phyloP scores from a whole-genome alignment of 768 basidiomycete genomes.

The Chalciporus piperatus region DNA sequence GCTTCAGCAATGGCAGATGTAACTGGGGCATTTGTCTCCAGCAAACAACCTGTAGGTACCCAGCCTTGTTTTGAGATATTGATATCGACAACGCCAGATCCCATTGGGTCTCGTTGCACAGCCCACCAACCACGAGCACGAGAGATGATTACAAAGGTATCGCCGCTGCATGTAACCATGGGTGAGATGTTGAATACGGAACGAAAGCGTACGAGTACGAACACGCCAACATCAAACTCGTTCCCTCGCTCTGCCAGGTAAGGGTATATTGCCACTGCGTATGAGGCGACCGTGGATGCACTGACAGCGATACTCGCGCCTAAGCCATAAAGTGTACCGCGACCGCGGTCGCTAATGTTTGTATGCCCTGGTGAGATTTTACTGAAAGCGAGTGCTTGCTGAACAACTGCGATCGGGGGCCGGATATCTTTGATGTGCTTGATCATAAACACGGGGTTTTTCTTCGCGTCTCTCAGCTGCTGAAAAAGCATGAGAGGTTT shows the following conservation, averaged over 20 bases:
- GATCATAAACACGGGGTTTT: slow-evolving; percentile 99
- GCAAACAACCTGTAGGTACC: slow-evolving; percentile 96
- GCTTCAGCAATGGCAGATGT: slow-evolving; percentile 87
- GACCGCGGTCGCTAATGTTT: slow-evolving; percentile 7
- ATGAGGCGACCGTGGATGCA: slow-evolving; percentile 62
- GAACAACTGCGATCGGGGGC: slow-evolving; percentile 94
- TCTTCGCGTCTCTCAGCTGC: slow-evolving; percentile 93
- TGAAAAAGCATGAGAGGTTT: slow-evolving; percentile 97
- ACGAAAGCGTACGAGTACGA: slow-evolving; percentile 32
- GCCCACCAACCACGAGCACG: slow-evolving; percentile 99
- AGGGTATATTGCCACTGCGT: slow-evolving; percentile 97
- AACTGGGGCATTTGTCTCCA: slow-evolving; percentile 91
- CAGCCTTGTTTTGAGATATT: slow-evolving; percentile 86
- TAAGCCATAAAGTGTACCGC: slow-evolving; percentile 14
- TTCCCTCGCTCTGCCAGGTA: slow-evolving; percentile 98
- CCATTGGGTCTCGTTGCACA: slow-evolving; percentile 90
- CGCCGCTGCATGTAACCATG: slow-evolving; percentile 56
- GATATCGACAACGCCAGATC: slow-evolving; percentile 72
- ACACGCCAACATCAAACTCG: slow-evolving; percentile 98
- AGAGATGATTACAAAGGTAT: slow-evolving; percentile 90
- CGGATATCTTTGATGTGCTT: slow-evolving; percentile 93
- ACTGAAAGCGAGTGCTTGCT: slow-evolving; percentile 89
- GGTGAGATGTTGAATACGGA: slow-evolving; percentile 3
- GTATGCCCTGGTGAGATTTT: slow-evolving; percentile 41
- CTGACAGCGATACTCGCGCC: slow-evolving; percentile 33